phyloP scores from a whole-genome alignment of 306 rosid species.

The Lupinus albus region DNA sequence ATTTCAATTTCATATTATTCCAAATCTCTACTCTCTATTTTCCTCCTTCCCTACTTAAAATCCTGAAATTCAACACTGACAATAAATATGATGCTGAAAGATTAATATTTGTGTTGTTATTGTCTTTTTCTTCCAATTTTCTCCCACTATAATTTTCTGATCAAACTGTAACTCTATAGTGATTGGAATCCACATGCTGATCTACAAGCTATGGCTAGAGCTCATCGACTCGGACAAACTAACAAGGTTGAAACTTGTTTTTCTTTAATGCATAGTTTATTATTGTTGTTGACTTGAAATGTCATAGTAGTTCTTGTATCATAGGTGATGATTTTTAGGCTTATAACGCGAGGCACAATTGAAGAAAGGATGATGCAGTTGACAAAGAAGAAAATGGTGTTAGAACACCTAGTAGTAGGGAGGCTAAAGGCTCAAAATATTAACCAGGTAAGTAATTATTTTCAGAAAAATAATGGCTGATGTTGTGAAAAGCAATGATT shows the following conservation, averaged over 20 bases:
- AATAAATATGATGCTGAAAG: slow-evolving; percentile 4
- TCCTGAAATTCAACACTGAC: background rate
- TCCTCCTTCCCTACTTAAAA: background rate
- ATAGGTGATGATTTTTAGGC: slow-evolving; percentile 96
- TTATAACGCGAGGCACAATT: slow-evolving; percentile 86
- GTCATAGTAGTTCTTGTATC: slow-evolving; percentile 42
- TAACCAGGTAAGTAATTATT: slow-evolving; percentile 72
- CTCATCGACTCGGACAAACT: slow-evolving; percentile 98
- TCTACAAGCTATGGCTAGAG: slow-evolving; percentile 99
- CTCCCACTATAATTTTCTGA: background rate
- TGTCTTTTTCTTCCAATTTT: slow-evolving; percentile 18
- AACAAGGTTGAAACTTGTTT: slow-evolving; percentile 68
- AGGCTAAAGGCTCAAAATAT: slow-evolving; percentile 89
- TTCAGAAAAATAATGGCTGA: slow-evolving; percentile 22
- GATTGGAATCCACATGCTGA: slow-evolving; percentile 99
- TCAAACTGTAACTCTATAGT: slow-evolving; percentile 53
- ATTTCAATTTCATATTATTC: background rate
- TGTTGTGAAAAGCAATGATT: slow-evolving; percentile 14
- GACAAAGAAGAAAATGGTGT: slow-evolving; percentile 99
- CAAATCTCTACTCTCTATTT: background rate
- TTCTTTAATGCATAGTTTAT: slow-evolving; percentile 22
- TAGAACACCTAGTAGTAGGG: slow-evolving; percentile 98
- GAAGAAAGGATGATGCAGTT: slow-evolving; percentile 99
- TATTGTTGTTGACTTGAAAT: slow-evolving; percentile 29
- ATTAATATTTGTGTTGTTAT: background rate